Conservation (phyloP, 441 rosid species). For the Biscutella laevigata region DNA sequence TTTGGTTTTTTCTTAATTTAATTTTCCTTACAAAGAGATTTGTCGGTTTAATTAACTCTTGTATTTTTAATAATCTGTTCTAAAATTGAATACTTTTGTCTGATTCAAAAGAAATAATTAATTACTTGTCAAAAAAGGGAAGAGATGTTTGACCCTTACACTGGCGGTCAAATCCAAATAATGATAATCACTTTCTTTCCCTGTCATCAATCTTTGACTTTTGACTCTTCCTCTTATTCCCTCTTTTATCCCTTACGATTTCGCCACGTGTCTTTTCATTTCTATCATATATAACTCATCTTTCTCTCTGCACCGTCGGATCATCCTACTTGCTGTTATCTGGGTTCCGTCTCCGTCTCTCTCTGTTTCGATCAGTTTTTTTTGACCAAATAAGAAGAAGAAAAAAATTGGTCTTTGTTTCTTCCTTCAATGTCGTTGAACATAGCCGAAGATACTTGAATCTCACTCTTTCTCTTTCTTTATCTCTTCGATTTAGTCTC, state of each 20-base stretch:
- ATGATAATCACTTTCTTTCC: conserved; percentile 30
- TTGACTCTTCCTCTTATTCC: conserved; percentile 39
- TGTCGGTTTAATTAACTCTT: neutral
- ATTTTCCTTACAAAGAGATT: neutral
- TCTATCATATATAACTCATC: neutral
- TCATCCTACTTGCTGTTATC: conserved; percentile 14
- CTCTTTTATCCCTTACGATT: neutral
- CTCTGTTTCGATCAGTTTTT: conserved; percentile 29
- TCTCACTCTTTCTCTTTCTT: conserved; percentile 25
- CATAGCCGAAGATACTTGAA: conserved; percentile 29
- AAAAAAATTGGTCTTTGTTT: no score
- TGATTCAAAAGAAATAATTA: conserved; percentile 21
- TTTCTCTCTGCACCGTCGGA: conserved; percentile 25
- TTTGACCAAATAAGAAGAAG: no score
- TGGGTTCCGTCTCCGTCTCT: conserved; percentile 23
- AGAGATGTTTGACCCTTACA: conserved; percentile 27
- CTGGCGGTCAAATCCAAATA: conserved; percentile 39
- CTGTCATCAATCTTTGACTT: conserved; percentile 45
- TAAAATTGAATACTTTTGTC: conserved; percentile 3
- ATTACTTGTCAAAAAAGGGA: conserved; percentile 20
- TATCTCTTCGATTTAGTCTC: conserved; percentile 24
- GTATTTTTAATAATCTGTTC: conserved; percentile 9
- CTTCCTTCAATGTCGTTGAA: conserved; percentile 34
- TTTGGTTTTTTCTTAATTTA: no score
- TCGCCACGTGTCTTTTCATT: conserved; percentile 15